phyloP scores from a whole-genome alignment of 2,329 filamentous ascomycete genomes.

The Onygenales sp. region DNA sequence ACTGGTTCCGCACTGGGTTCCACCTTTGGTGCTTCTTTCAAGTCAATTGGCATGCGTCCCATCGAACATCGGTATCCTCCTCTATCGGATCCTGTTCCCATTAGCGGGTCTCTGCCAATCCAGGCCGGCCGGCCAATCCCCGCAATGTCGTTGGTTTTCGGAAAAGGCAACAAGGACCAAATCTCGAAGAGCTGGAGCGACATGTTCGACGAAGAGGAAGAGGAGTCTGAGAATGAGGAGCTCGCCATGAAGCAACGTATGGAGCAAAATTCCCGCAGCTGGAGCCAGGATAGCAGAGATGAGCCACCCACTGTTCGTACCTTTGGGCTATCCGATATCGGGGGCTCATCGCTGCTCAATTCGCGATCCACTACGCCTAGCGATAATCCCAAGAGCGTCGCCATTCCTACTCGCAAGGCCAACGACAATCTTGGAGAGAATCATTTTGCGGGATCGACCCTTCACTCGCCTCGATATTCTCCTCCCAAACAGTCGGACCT shows the following conservation, averaged over 20 bases:
- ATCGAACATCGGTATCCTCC: constrained; percentile 29
- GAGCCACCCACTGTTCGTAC: constrained; percentile 40
- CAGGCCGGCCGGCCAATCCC: constrained; percentile 51
- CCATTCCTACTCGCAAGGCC: constrained; percentile 52
- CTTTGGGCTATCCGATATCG: constrained; percentile 42
- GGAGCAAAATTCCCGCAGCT: constrained; percentile 61
- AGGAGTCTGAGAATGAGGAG: constrained; percentile 61
- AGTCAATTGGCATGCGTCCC: constrained; percentile 52
- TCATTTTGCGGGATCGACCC: constrained; percentile 32
- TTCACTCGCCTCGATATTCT: constrained; percentile 47
- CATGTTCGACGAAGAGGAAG: constrained; percentile 93
- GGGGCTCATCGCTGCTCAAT: constrained; percentile 42
- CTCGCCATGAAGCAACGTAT: constrained; percentile 49
- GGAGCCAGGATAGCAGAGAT: constrained; percentile 64
- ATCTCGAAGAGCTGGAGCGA: constrained; percentile 99
- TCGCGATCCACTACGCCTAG: constrained; percentile 32
- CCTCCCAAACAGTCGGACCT: constrained; percentile 43
- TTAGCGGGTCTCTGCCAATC: constrained; percentile 65
- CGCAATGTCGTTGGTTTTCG: constrained; percentile 71
- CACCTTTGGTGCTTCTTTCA: constrained; percentile 69
- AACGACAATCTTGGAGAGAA: constrained; percentile 70
- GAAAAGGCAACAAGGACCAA: constrained; percentile 57
- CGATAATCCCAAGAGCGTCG: constrained; percentile 28
- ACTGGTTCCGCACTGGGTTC: constrained; percentile 79
- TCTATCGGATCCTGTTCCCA: constrained; percentile 57